These are phyloP conservation scores for Zoysia matrella DNA, from an alignment of 202 grass and related monocot genomes.

Conservation along the genomic window DNA sequence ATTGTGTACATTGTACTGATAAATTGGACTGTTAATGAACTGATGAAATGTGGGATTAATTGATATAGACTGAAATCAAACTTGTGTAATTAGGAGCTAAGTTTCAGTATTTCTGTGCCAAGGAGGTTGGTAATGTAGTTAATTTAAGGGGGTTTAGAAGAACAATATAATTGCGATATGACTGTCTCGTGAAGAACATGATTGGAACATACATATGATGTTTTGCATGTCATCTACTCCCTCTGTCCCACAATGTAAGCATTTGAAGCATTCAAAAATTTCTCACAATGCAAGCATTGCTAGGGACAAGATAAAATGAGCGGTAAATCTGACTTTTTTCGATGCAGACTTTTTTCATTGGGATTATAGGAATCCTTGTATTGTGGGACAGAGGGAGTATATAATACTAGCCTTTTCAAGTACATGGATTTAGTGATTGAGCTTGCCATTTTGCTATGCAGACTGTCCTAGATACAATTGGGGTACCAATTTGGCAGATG, in stretches of 20 bases:
- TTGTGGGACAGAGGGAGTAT: no score
- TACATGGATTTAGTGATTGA: conserved; percentile 24
- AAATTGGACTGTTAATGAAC: not conserved
- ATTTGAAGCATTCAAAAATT: no score
- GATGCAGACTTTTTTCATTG: no score
- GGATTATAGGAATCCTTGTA: no score
- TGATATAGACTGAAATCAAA: not conserved
- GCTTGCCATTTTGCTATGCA: conserved; percentile 46
- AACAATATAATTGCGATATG: not conserved
- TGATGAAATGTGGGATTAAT: not conserved
- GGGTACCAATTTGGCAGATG: conserved; percentile 85
- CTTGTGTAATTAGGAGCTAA: not conserved
- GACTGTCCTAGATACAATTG: conserved; percentile 71
- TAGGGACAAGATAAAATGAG: no score
- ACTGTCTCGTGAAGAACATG: not conserved
- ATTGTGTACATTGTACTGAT: not conserved
- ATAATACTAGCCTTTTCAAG: not conserved
- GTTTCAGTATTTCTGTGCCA: not conserved
- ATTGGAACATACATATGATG: not conserved
- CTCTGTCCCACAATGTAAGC: no score
- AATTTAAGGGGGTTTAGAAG: not conserved
- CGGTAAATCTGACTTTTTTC: no score
- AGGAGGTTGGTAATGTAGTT: not conserved
- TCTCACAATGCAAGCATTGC: no score
- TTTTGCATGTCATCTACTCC: not conserved